Base-by-base conservation (phyloP, 495 filamentous ascomycete genomes). In the Talaromyces nanjingensis region DNA sequence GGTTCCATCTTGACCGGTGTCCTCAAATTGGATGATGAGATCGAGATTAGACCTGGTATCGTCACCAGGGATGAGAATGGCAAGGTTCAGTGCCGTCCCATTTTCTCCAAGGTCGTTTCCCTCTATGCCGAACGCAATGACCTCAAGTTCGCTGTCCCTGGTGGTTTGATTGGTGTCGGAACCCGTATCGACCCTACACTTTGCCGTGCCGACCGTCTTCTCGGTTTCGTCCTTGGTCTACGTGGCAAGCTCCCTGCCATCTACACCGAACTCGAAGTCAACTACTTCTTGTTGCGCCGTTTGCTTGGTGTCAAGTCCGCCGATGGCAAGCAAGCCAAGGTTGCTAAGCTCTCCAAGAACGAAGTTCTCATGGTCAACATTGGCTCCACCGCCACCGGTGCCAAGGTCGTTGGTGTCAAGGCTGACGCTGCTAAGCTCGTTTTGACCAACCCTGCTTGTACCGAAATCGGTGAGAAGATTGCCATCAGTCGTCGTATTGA, bases 351-450 rank as follows among this genome's bases (percentile, higher is more conserved):
- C 52, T 79, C 92, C 49, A 98, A 98, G 87, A 96, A 96, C 73
- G 94, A 98, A 76, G 91, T 98, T 69, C 89, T 81, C 79, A 97
- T 98, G 93, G 94, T 98, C 64, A 98, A 98, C 82, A 97, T 98
- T 72, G 94, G 94, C 63, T 96, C 91, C 27, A 97, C 93, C 14
- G 93, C 94, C 54, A 97, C 93, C 22, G 94, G 94, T 70, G 90
- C 89, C 63, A 98, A 97, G 84, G 92, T 98, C 18, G 83, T 93
- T 53, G 92, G 91, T 70, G 94, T 97, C 67, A 97, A 93, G 86
- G 91, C 93, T 64, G 96, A 98, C 87, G 92, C 91, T 42, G 96
- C 96, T 49, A 96, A 97, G 78, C 81, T 96, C 64, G 86, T 84
- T 65, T 77, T 97, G 73, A 97, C 92, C 63, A 91, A 84, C 74